These are phyloP conservation scores for Fabrea salina DNA, from an alignment of 169 alveolate genomes.

Conservation along the genomic window DNA sequence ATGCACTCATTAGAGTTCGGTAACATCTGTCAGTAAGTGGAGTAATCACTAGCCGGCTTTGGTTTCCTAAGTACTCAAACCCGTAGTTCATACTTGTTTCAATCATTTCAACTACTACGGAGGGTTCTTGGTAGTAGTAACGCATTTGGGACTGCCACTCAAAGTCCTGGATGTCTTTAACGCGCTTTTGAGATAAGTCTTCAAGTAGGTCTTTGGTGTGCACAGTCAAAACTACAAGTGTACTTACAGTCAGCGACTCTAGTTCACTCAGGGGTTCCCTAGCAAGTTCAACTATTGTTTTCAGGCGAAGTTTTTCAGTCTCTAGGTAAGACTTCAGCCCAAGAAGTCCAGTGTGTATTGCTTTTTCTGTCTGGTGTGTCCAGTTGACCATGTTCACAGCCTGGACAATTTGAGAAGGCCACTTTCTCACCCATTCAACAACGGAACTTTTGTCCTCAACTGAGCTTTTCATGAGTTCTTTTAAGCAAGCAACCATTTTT, in stretches of 20 bases:
- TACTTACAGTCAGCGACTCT: slow-evolving; percentile 67
- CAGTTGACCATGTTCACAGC: slow-evolving; percentile 66
- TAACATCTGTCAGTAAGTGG: slow-evolving; percentile 88
- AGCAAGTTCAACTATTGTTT: slow-evolving; percentile 48
- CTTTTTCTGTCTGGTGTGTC: slow-evolving; percentile 71
- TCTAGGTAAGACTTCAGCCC: neutral
- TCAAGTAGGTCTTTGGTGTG: slow-evolving; percentile 80
- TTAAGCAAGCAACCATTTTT: slow-evolving; percentile 57
- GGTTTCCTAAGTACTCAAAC: slow-evolving; percentile 74
- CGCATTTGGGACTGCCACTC: slow-evolving; percentile 91
- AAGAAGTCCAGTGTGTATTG: slow-evolving; percentile 5
- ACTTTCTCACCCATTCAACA: slow-evolving; percentile 67
- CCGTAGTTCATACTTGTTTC: slow-evolving; percentile 64
- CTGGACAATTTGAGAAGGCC: slow-evolving; percentile 77
- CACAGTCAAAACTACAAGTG: slow-evolving; percentile 78
- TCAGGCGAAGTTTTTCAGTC: neutral
- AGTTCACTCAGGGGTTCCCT: slow-evolving; percentile 60
- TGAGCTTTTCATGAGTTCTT: slow-evolving; percentile 33
- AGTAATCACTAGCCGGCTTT: slow-evolving; percentile 73
- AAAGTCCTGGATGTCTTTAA: slow-evolving; percentile 69
- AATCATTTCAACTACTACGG: slow-evolving; percentile 62
- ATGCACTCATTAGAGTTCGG: slow-evolving; percentile 82
- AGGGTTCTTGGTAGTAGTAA: slow-evolving; percentile 66
- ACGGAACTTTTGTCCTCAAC: slow-evolving; percentile 43
- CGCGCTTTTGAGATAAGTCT: slow-evolving; percentile 57